Base-by-base conservation (phyloP, 306 rosid genomes). In the Gastrolobium bilobum region DNA sequence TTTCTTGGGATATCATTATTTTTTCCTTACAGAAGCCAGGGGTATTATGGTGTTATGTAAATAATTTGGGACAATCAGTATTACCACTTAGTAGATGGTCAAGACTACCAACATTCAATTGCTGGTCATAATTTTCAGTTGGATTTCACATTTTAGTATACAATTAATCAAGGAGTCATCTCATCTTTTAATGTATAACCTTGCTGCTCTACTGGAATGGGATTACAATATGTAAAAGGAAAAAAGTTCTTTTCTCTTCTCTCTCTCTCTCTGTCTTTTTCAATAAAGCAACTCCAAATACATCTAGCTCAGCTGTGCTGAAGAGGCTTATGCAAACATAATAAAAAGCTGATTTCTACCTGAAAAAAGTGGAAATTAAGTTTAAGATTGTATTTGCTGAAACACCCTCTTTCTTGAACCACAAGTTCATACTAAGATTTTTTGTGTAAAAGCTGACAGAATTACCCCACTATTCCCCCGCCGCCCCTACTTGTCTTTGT, bases 141-240 rank as follows among this genome's bases (percentile, higher is more conserved):
- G 62, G 67, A 34, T 72, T 72, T 72, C 68, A 42, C 59, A 62
- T 40, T 80, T 63, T 77, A 31, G 13, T 48, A 39, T 62, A 8
- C 64, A 52, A 52, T 67, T 67, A 54, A 56, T 42, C 38, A 47
- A 66, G 66, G 14, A 31, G 48, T 47, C 34, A 3, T 14, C 38
- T 31, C 30, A 46, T 50, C 59, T 53, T 59, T 30, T 33, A 6
- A 26, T 59, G 11, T 75, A 31, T 39, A 59, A 39, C 40, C 42
- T 65, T 66, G 15, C 37, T 50, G 48, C 65, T 68, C 52, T 53
- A 37, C 58, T 70, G 56, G 47, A 71, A 20, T 50, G 52, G 62
- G 54, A 46, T 76, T 34, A 69, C 71, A 51, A 6, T 29, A 77
- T 77, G 62, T 53, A 67, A 71, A 70, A 0, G 3, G 3, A 34